Base-by-base conservation (phyloP, 805 yeast species). In the Ogataea trehalophila region DNA sequence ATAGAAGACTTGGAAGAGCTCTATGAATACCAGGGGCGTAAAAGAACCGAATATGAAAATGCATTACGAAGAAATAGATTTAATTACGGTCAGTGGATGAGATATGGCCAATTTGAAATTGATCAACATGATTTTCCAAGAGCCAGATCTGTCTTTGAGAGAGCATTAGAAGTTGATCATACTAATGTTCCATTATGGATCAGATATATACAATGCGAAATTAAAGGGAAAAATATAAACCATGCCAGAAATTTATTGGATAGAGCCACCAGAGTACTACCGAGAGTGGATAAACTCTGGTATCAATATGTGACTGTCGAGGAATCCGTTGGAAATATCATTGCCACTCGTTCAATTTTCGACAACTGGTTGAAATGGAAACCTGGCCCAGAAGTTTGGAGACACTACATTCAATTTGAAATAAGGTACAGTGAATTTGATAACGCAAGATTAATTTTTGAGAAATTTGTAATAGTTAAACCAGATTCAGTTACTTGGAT, bases 221-320 rank as follows among this genome's bases (percentile, higher is more conserved):
- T 91, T 39, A 77, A 82, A 51, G 72, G 76, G 36, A 77, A 80
- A 51, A 88, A 85, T 56, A 74, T 89, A 46, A 89, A 88, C 58
- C 97, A 91, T 67, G 97, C 97, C 0, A 70, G 96, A 55, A 91
- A 92, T 60, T 57, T 94, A 26, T 69, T 92, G 31, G 90, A 89
- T 44, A 70, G 97, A 39, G 95, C 89, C 0, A 81, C 86, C 0
- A 75, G 81, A 2, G 64, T 80, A 0, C 68, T 91, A 23, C 98
- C 98, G 0, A 71, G 87, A 23, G 81, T 85, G 4, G 91, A 85
- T 57, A 91, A 91, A 62, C 67, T 92, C 18, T 92, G 98, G 97
- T 87, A 79, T 60, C 75, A 81, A 50, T 90, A 88, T 59, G 82
- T 87, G 7, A 82, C 85, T 41, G 76, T 91, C 16, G 97, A 90